These are phyloP conservation scores for Arabidopsis arenosa DNA, from an alignment of 345 rosid genomes.

Conservation along the genomic window DNA sequence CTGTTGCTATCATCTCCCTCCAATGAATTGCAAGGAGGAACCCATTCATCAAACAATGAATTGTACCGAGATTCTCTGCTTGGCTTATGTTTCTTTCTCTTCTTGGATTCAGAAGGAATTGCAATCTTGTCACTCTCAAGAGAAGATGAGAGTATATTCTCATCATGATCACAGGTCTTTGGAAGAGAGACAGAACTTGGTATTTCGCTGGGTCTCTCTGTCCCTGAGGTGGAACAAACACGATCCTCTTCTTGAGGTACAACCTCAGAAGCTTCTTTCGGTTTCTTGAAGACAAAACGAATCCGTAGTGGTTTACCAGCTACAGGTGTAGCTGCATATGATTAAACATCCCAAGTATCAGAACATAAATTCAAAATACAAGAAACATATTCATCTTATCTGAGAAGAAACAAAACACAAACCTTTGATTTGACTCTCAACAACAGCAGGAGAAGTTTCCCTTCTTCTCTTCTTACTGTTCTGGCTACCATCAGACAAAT, in stretches of 20 bases:
- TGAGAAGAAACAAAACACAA: not conserved
- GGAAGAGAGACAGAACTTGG: not conserved
- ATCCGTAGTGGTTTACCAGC: slow-evolving; percentile 62
- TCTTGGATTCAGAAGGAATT: slow-evolving; percentile 6
- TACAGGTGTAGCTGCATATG: slow-evolving; percentile 13
- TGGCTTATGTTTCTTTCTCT: slow-evolving; percentile 21
- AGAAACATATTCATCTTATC: not conserved
- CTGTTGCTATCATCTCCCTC: slow-evolving; percentile 35
- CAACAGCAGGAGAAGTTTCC: slow-evolving; percentile 32
- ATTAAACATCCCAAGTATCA: not conserved
- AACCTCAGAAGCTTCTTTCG: slow-evolving; percentile 22
- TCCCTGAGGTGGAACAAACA: slow-evolving; percentile 45
- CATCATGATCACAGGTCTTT: not conserved
- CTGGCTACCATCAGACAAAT: slow-evolving; percentile 55
- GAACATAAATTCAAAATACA: not conserved
- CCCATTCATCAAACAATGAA: slow-evolving; percentile 53
- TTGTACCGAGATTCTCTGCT: slow-evolving; percentile 42
- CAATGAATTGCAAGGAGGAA: slow-evolving; percentile 41
- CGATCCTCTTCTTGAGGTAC: slow-evolving; percentile 24
- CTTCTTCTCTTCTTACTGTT: slow-evolving; percentile 55
- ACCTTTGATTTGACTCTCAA: slow-evolving; percentile 48
- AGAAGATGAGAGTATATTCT: slow-evolving; percentile 4
- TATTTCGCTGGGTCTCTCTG: not conserved
- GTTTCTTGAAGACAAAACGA: slow-evolving; percentile 51
- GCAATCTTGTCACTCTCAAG: not conserved